Conservation (phyloP, 1,139 yeast species). For the Candida pseudoviswanathii region DNA sequence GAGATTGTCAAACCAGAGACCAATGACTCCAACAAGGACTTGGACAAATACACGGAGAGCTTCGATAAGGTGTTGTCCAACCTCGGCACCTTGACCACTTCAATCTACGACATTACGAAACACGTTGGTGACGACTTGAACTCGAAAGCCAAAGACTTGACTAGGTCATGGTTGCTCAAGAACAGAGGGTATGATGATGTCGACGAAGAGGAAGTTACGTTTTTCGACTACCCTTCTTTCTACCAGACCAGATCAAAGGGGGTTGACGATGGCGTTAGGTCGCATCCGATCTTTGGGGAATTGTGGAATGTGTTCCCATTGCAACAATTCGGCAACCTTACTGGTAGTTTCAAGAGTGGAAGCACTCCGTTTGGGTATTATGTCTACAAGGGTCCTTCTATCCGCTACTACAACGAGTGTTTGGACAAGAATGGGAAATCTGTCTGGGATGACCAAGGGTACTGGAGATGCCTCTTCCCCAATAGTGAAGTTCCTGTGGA, state of each 20-base stretch:
- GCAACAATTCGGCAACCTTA: slow-evolving; percentile 9
- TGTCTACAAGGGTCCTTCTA: slow-evolving; percentile 64
- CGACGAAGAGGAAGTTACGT: slow-evolving; percentile 1
- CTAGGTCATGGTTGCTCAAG: slow-evolving; percentile 19
- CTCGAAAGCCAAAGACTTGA: slow-evolving; percentile 24
- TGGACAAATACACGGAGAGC: slow-evolving; percentile 23
- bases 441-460: slow-evolving; percentile 78
- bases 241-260: background rate
- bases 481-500: slow-evolving; percentile 44
- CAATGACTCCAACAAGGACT: background rate
- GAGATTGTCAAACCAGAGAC: background rate
- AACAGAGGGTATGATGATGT: slow-evolving; percentile 9
- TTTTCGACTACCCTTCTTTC: slow-evolving; percentile 12
- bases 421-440: slow-evolving; percentile 63
- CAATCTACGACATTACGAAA: slow-evolving; percentile 24
- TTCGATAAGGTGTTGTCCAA: slow-evolving; percentile 22
- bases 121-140: slow-evolving; percentile 28
- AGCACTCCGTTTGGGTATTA: slow-evolving; percentile 50
- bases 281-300: slow-evolving; percentile 14
- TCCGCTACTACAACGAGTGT: slow-evolving; percentile 64
- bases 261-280: slow-evolving; percentile 8
- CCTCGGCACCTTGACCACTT: slow-evolving; percentile 13
- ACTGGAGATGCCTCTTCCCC: slow-evolving; percentile 89
- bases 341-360: slow-evolving; percentile 17
- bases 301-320: slow-evolving; percentile 15